A percentile compares a stretch with the other conserved stretches of the same genome.
Conservation (phyloP, 2,329 filamentous ascomycete genomes). For the Apiospora marii region DNA sequence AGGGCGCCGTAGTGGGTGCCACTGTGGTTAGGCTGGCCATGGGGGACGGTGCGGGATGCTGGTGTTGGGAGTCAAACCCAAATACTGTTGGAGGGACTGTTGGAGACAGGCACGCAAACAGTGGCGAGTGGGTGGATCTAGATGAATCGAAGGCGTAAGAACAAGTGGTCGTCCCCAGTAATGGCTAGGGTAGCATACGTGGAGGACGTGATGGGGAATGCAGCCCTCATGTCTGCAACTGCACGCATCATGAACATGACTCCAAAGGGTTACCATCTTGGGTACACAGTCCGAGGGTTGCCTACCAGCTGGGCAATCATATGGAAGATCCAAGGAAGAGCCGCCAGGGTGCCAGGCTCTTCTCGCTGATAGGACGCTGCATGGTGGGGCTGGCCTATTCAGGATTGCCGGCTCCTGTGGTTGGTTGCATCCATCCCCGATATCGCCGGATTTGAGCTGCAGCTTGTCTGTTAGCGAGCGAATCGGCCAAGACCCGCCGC, state of each 20-base stretch:
- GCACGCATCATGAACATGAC: conserved; percentile 18
- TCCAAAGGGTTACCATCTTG: not conserved
- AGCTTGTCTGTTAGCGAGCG: conserved; percentile 15
- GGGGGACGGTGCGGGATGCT: not conserved
- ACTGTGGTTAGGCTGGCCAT: not conserved
- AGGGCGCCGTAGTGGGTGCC: not conserved
- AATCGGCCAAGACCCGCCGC: conserved; percentile 19
- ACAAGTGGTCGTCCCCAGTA: not conserved
- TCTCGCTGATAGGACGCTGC: not conserved
- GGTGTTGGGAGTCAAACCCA: not conserved
- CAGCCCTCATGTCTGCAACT: not conserved
- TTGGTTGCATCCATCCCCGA: conserved; percentile 18
- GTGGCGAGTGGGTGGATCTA: not conserved
- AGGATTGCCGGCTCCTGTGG: conserved; percentile 11
- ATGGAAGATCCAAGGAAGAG: conserved; percentile 14
- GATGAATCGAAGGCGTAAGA: not conserved
- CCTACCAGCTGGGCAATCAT: not conserved
- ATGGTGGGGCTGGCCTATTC: conserved; percentile 18
- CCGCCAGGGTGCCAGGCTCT: not conserved
- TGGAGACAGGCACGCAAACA: not conserved
- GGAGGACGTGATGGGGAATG: not conserved
- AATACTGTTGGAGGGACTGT: not conserved
- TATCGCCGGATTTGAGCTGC: conserved; percentile 18
- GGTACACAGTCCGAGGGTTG: conserved; percentile 1
- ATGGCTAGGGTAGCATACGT: not conserved